Percentiles rank a stretch among this genome's conserved stretches.
These are phyloP conservation scores for Neobulgaria alba DNA, from an alignment of 2,329 filamentous ascomycete genomes.

Conservation along the genomic window DNA sequence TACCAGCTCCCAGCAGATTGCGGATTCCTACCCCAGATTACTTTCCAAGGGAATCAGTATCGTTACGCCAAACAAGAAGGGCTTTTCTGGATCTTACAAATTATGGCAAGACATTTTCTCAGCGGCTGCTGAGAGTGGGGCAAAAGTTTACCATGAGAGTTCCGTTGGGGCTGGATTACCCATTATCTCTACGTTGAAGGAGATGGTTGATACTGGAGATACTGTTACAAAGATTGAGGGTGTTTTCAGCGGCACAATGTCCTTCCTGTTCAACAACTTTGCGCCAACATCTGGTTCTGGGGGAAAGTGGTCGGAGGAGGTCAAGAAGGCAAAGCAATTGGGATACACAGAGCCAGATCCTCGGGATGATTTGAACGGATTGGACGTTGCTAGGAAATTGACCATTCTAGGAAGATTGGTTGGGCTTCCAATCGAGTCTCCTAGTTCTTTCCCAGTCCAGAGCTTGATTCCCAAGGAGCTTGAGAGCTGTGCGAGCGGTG, in stretches of 20 bases:
- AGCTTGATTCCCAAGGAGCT: conserved; percentile 85
- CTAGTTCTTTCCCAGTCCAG: conserved; percentile 87
- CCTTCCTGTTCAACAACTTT: conserved; percentile 96
- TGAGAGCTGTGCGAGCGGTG: conserved; percentile 64
- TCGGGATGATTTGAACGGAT: conserved; percentile 75
- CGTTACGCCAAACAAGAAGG: conserved; percentile 98
- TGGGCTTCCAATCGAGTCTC: conserved; percentile 72
- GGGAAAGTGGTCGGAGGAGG: conserved; percentile 83
- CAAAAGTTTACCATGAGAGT: conserved; percentile 90
- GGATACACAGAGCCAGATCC: conserved; percentile 90
- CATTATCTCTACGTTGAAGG: conserved; percentile 85
- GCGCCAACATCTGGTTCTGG: conserved; percentile 69
- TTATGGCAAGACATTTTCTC: conserved; percentile 85
- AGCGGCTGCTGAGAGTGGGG: conserved; percentile 59
- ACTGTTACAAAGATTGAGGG: conserved; percentile 88
- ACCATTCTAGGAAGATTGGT: conserved; percentile 86
- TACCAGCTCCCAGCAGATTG: conserved; percentile 83
- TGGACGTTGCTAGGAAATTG: conserved; percentile 90
- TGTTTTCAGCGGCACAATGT: conserved; percentile 96
- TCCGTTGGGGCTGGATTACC: conserved; percentile 90
- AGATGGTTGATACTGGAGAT: conserved; percentile 91
- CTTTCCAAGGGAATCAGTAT: conserved; percentile 77
- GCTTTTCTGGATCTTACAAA: conserved; percentile 72
- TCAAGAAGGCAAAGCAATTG: conserved; percentile 82
- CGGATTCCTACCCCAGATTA: conserved; percentile 73